A percentile compares a stretch with the other conserved stretches of the same genome.
Conservation (phyloP, 345 rosid genomes). For the Gossypium ekmanianum region DNA sequence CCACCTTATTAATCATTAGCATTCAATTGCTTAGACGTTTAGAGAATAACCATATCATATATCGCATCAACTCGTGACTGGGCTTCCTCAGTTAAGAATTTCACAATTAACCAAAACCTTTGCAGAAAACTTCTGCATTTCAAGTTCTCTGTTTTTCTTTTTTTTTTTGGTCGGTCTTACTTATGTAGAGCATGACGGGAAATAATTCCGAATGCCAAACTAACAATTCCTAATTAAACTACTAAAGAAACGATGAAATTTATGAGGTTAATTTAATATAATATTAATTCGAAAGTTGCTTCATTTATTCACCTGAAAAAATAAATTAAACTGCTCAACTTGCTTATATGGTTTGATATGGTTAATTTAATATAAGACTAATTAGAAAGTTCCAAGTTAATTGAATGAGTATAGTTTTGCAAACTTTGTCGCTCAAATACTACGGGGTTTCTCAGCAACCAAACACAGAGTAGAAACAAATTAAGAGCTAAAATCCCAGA, state of each 20-base stretch:
- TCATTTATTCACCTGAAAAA: background rate
- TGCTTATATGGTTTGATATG: too few species aligned
- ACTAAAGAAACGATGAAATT: background rate
- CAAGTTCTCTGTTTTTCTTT: background rate
- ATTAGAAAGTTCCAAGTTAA: background rate
- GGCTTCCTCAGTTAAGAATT: background rate
- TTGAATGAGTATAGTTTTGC: background rate
- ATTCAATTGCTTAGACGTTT: background rate
- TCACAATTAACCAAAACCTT: background rate
- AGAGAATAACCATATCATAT: background rate
- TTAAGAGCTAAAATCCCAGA: slow-evolving; percentile 19
- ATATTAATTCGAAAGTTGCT: background rate
- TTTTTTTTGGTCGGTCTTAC: background rate
- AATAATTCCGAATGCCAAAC: background rate
- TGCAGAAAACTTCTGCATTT: background rate
- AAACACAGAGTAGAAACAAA: slow-evolving; percentile 19
- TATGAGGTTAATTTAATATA: background rate
- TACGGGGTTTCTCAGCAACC: slow-evolving; percentile 29
- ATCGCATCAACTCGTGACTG: background rate
- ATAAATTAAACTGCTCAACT: too few species aligned
- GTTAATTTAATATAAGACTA: too few species aligned
- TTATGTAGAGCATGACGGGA: background rate
- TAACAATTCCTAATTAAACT: background rate
- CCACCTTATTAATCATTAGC: background rate
- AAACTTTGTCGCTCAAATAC: slow-evolving; percentile 1